Evolutionary conservation across 1,284 basidiomycete species (phyloP).

Genomic region (Mycena sp.): DNA sequence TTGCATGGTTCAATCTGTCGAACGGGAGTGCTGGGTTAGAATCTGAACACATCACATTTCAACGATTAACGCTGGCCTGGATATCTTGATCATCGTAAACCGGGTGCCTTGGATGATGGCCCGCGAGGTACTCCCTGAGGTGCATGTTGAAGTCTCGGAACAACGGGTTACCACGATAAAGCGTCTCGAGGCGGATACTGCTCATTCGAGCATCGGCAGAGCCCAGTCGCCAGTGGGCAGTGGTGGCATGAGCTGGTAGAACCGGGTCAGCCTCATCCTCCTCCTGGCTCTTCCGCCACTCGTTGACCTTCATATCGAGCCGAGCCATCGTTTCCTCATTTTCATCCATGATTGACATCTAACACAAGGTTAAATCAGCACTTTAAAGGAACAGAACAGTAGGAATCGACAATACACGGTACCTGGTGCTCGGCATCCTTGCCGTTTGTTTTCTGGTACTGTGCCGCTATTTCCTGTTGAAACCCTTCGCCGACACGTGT

Average conservation of each 20-base stretch:
- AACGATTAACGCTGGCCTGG: not conserved
- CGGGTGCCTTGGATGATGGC: not conserved
- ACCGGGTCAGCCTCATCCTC: not conserved
- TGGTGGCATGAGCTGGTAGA: not conserved
- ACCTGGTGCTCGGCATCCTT: slow-evolving; percentile 22
- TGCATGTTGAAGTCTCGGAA: slow-evolving; percentile 8
- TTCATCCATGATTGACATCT: slow-evolving; percentile 24
- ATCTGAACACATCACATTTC: not conserved
- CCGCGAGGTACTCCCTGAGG: slow-evolving; percentile 14
- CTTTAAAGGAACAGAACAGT: not conserved
- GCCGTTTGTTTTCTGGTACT: slow-evolving; percentile 20
- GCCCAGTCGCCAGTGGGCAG: slow-evolving; percentile 8
- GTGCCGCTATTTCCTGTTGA: slow-evolving; percentile 16
- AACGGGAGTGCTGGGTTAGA: not conserved
- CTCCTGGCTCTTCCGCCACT: slow-evolving; percentile 11
- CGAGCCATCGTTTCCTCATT: slow-evolving; percentile 22
- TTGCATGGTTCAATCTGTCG: slow-evolving; percentile 20
- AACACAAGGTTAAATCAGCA: not conserved
- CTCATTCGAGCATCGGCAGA: not conserved
- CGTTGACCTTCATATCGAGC: slow-evolving; percentile 13
- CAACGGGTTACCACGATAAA: not conserved
- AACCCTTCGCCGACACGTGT: slow-evolving; percentile 27
- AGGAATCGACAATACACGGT: not conserved
- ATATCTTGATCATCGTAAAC: not conserved
- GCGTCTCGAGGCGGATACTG: not conserved